Conservation (phyloP, 805 yeast species). For the Saccharomycopsis schoenii region DNA sequence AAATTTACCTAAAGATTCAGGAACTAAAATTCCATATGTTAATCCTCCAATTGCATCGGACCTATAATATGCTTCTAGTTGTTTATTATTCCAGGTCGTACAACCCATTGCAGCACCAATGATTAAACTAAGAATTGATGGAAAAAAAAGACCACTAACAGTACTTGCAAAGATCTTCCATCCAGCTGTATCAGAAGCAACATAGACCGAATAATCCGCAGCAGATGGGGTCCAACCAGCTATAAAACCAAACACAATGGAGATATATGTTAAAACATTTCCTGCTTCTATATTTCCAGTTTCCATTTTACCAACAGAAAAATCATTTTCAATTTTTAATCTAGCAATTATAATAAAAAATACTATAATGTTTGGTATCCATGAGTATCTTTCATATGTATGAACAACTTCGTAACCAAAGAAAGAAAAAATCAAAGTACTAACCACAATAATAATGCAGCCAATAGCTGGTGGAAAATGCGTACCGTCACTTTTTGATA, state of each 20-base stretch:
- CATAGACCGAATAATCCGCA: conserved; percentile 85
- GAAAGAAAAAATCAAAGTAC: conserved; percentile 64
- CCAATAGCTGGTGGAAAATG: conserved; percentile 84
- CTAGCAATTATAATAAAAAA: conserved; percentile 75
- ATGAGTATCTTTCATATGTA: conserved; percentile 71
- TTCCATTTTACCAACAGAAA: conserved; percentile 38
- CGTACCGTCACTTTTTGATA: conserved; percentile 23
- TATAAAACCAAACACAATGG: conserved; percentile 77
- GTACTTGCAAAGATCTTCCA: conserved; percentile 55
- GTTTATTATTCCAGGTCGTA: conserved; percentile 40
- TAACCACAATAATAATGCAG: conserved; percentile 56
- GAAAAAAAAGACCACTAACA: conserved; percentile 51
- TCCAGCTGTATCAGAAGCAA: conserved; percentile 54
- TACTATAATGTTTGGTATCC: conserved; percentile 72
- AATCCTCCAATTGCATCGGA: conserved; percentile 68
- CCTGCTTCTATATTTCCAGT: conserved; percentile 68
- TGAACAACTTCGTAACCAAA: conserved; percentile 83
- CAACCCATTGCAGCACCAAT: conserved; percentile 83
- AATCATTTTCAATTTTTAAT: conserved; percentile 55
- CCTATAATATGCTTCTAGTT: conserved; percentile 41
- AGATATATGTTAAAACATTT: conserved; percentile 71
- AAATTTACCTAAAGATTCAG: conserved; percentile 74
- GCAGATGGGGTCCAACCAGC: conserved; percentile 94
- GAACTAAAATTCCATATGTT: conserved; percentile 66
- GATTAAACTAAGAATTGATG: conserved; percentile 62